Evolutionary conservation across 2,329 filamentous ascomycete genomes (phyloP).

Genomic region (Madurella mycetomatis): DNA sequence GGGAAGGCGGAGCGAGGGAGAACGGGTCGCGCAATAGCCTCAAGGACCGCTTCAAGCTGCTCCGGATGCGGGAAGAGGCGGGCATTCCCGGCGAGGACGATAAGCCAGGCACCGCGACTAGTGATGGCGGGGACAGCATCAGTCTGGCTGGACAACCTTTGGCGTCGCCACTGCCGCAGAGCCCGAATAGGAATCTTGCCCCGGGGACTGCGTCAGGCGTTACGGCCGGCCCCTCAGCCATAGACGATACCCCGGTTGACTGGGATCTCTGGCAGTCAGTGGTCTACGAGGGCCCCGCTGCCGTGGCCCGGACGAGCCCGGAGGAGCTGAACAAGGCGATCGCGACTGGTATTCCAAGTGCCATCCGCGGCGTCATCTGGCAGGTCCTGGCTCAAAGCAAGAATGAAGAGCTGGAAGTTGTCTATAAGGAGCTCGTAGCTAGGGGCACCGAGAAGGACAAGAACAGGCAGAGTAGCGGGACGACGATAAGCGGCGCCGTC

Average conservation of each 20-base stretch:
- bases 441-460: slow-evolving; percentile 79
- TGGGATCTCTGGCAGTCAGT: slow-evolving; percentile 98
- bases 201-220: slow-evolving; percentile 84
- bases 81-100: slow-evolving; percentile 55
- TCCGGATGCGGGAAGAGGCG: slow-evolving; percentile 70
- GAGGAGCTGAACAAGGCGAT: slow-evolving; percentile 90
- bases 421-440: slow-evolving; percentile 78
- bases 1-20: slow-evolving; percentile 45
- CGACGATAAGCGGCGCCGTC: slow-evolving; percentile 47
- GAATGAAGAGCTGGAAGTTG: slow-evolving; percentile 78
- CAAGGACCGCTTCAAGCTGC: slow-evolving; percentile 72
- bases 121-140: slow-evolving; percentile 27
- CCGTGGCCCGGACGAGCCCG: slow-evolving; percentile 79
- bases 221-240: slow-evolving; percentile 67
- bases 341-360: slow-evolving; percentile 86
- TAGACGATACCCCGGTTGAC: slow-evolving; percentile 74
- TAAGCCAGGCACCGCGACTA: slow-evolving; percentile 36
- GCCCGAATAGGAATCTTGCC: slow-evolving; percentile 65
- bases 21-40: slow-evolving; percentile 58
- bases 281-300: slow-evolving; percentile 88
- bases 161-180: slow-evolving; percentile 53
- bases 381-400: slow-evolving; percentile 95
- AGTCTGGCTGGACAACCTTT: slow-evolving; percentile 28
- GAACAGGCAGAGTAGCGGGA: slow-evolving; percentile 54
- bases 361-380: slow-evolving; percentile 97